phyloP scores from a whole-genome alignment of 169 alveolate species.

The Plasmodium fragile region DNA sequence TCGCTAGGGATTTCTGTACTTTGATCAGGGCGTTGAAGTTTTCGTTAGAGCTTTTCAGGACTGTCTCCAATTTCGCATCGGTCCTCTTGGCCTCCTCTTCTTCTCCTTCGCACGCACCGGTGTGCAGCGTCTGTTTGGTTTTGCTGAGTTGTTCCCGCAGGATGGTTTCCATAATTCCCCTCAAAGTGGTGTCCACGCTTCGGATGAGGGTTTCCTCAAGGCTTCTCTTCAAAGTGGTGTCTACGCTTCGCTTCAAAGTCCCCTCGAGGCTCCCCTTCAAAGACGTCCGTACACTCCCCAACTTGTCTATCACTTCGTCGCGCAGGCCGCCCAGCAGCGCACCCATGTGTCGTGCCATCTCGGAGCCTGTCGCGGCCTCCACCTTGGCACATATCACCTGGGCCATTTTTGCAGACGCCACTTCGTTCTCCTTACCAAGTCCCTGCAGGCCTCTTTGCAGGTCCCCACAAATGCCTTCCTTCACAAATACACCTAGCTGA shows the following conservation, averaged over 20 bases:
- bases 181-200: background rate
- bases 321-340: background rate
- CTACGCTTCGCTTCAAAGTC: background rate
- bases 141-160: slow-evolving; percentile 2
- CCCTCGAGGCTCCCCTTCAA: background rate
- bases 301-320: background rate
- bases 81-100: background rate
- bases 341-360: background rate
- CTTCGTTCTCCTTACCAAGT: background rate
- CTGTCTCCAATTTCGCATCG: background rate
- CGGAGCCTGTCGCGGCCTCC: background rate
- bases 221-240: background rate
- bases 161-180: background rate
- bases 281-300: background rate
- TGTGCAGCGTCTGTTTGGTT: background rate
- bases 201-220: background rate
- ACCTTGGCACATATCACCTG: background rate
- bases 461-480: background rate
- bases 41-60: background rate
- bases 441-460: background rate
- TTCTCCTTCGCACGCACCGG: background rate
- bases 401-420: background rate
- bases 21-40: background rate
- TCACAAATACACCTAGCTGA: background rate
- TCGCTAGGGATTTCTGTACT: background rate